Evolutionary conservation across 345 rosid species (phyloP).

Genomic region (Firmiana major): DNA sequence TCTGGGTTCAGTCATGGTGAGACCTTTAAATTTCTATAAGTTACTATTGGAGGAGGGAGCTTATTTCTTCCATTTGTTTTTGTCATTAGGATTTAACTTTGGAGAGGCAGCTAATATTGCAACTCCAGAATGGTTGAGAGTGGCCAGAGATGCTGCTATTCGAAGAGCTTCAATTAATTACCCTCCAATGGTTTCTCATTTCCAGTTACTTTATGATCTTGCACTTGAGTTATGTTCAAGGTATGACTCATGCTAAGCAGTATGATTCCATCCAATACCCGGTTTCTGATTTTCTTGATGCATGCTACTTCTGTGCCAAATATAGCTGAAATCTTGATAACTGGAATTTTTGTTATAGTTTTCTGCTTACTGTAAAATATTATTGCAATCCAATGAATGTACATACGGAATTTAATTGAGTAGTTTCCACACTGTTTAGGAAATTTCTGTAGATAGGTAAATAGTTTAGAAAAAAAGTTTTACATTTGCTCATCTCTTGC

Average conservation of each 20-base stretch:
- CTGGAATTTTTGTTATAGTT: background rate
- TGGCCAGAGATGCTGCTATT: constrained; percentile 92
- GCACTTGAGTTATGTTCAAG: constrained; percentile 75
- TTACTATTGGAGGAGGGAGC: background rate
- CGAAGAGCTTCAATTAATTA: constrained; percentile 96
- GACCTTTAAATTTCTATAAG: constrained; percentile 19
- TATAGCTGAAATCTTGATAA: constrained; percentile 6
- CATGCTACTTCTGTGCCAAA: background rate
- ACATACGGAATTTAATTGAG: constrained; percentile 6
- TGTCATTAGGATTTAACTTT: constrained; percentile 69
- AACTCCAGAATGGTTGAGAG: constrained; percentile 83
- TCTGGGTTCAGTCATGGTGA: constrained; percentile 98
- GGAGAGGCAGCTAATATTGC: constrained; percentile 99
- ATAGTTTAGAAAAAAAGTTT: background rate
- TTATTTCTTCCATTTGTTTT: constrained; percentile 12
- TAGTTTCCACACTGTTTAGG: background rate
- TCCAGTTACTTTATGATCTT: constrained; percentile 94
- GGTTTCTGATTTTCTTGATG: background rate
- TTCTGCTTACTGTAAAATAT: background rate
- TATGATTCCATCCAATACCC: constrained; percentile 6
- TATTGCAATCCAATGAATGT: background rate
- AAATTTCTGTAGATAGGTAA: background rate
- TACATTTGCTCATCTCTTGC: background rate
- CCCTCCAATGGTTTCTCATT: constrained; percentile 99
- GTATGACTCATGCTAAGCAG: constrained; percentile 34